A percentile compares a stretch with the other conserved stretches of the same genome.
These are phyloP conservation scores for Phytophthora nicotianae DNA, from an alignment of 352 stramenopile genomes.

Conservation along the genomic window DNA sequence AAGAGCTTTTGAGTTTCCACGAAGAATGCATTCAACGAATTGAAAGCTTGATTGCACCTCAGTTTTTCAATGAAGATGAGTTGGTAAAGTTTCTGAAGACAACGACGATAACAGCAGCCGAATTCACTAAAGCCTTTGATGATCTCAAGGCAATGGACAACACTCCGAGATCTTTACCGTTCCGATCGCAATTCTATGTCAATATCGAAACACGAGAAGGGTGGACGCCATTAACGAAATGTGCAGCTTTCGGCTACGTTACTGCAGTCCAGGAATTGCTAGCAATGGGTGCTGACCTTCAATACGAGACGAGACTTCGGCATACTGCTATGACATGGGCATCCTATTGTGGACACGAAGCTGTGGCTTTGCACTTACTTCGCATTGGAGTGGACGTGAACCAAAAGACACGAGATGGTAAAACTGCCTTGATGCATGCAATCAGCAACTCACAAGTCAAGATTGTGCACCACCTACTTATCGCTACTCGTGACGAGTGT, in stretches of 20 bases:
- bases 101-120: conserved; percentile 22
- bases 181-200: conserved; percentile 45
- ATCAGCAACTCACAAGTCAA: conserved; percentile 54
- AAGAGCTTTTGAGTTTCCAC: conserved; percentile 42
- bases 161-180: not conserved
- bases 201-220: conserved; percentile 63
- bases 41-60: conserved; percentile 35
- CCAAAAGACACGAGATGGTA: conserved; percentile 57
- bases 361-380: conserved; percentile 57
- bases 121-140: conserved; percentile 26
- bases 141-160: conserved; percentile 28
- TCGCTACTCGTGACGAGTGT: conserved; percentile 45
- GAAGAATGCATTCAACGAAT: conserved; percentile 36
- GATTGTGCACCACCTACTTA: conserved; percentile 64
- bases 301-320: conserved; percentile 58
- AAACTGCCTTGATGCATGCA: conserved; percentile 74
- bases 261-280: conserved; percentile 48
- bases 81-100: conserved; percentile 44
- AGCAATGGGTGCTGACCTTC: conserved; percentile 42
- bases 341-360: conserved; percentile 74
- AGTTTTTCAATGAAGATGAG: conserved; percentile 47
- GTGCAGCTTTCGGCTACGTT: conserved; percentile 54
- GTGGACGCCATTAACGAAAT: conserved; percentile 77
- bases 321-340: conserved; percentile 83
- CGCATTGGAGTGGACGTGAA: conserved; percentile 40